Conservation (phyloP, 345 rosid genomes). For the Sonneratia alba region DNA sequence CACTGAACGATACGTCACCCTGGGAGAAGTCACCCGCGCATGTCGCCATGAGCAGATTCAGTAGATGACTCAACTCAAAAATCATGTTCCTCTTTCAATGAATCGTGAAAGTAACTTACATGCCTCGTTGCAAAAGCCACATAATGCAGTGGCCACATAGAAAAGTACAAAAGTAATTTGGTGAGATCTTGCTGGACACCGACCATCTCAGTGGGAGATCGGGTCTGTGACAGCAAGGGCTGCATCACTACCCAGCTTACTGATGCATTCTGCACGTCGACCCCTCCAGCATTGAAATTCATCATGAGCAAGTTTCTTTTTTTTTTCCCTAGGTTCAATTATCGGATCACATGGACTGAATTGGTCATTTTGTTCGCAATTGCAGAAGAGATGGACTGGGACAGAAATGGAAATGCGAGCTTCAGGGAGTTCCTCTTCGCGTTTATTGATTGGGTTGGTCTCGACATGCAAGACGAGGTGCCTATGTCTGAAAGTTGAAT, state of each 20-base stretch:
- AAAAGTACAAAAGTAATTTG: too few species aligned
- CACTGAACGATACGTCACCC: constrained; percentile 56
- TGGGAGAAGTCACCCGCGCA: constrained; percentile 64
- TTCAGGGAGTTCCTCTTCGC: constrained; percentile 80
- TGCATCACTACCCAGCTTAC: too few species aligned
- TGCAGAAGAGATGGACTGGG: constrained; percentile 95
- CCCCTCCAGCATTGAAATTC: too few species aligned
- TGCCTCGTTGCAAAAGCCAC: too few species aligned
- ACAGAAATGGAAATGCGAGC: constrained; percentile 63
- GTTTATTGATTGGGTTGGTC: constrained; percentile 63
- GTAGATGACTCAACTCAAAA: constrained; percentile 27
- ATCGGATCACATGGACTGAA: constrained; percentile 2
- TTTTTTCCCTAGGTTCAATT: background rate
- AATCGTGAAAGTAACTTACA: too few species aligned
- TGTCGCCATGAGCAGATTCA: constrained; percentile 55
- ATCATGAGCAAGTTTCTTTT: too few species aligned
- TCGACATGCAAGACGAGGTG: constrained; percentile 32
- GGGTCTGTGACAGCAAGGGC: too few species aligned
- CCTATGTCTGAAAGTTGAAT: background rate
- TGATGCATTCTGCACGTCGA: too few species aligned
- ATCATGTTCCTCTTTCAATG: constrained; percentile 3
- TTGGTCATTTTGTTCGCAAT: background rate
- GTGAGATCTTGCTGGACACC: too few species aligned
- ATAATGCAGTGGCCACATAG: too few species aligned
- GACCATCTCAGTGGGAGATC: too few species aligned